Base-by-base conservation (phyloP, 2,329 filamentous ascomycete species). In the Akanthomyces lecanii region DNA sequence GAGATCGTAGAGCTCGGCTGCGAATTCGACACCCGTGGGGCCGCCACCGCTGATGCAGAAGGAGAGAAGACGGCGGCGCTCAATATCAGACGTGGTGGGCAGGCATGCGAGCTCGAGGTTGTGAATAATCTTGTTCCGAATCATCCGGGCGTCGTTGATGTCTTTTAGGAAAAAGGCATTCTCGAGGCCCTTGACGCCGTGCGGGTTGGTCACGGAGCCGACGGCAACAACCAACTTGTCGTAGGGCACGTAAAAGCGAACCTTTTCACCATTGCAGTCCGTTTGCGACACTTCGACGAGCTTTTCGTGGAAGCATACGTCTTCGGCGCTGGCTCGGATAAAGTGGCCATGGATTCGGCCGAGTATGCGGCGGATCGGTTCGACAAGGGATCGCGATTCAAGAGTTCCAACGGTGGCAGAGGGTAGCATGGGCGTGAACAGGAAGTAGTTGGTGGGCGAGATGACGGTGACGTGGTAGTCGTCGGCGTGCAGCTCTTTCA, bases 381-480 rank as follows among this genome's bases (percentile, higher is more conserved):
- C 95, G 47, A 97, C 92, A 64, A 99, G 81, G 56, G 92, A 97
- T 67, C 94, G 84, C 70, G 98, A 80, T 72, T 97, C 94, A 38
- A 99, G 81, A 0, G 95, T 99, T 14, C 96, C 96, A 6, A 99
- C 95, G 0, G 96, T 99, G 8, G 95, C 96, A 40, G 92, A 97
- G 1, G 95, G 95, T 50, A 99, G 82, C 93, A 99, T 98, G 0
- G 95, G 95, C 2, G 95, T 99, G 76, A 99, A 99, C 38, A 99
- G 79, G 78, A 99, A 99, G 78, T 98, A 97, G 71, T 98, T 98
- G 42, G 90, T 90, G 0, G 95, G 94, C 14, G 92, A 96, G 50
- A 99, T 89, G 45, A 99, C 89, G 5, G 94, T 98, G 68, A 99
- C 89, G 75, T 99, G 93, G 73, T 97, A 99, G 69, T 97, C 91